A percentile compares a stretch with the other conserved stretches of the same genome.
These are phyloP conservation scores for Kalanchoe fedtschenkoi DNA, from an alignment of 164 flowering plant genomes.

Conservation along the genomic window DNA sequence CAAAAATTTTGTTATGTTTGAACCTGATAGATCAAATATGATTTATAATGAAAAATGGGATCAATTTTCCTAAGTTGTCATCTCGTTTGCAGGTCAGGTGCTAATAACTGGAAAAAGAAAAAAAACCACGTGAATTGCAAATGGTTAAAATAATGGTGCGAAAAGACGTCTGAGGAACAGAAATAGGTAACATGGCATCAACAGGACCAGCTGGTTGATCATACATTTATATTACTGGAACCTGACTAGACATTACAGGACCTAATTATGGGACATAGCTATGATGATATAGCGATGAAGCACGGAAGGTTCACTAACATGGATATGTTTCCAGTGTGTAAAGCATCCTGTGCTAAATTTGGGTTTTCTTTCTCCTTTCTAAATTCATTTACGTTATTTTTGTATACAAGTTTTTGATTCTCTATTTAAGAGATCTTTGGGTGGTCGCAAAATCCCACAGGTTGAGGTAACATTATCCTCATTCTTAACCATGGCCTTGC, in stretches of 20 bases:
- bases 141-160: background rate
- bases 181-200: background rate
- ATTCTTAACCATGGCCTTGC: background rate
- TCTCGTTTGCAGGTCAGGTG: background rate
- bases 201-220: background rate
- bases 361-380: background rate
- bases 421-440: too few species aligned
- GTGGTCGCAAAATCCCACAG: too few species aligned
- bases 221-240: background rate
- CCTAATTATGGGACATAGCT: background rate
- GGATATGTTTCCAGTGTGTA: too few species aligned
- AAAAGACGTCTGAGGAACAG: background rate
- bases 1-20: too few species aligned
- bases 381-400: background rate
- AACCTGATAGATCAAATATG: too few species aligned
- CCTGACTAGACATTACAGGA: background rate
- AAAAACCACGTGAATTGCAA: conserved; percentile 1
- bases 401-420: background rate
- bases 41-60: too few species aligned
- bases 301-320: background rate
- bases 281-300: background rate
- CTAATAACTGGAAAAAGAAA: background rate
- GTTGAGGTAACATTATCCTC: too few species aligned
- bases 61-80: too few species aligned
- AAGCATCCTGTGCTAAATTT: background rate